phyloP scores from a whole-genome alignment of 1,139 yeast species.

The Zygosaccharomyces pseudobailii region DNA sequence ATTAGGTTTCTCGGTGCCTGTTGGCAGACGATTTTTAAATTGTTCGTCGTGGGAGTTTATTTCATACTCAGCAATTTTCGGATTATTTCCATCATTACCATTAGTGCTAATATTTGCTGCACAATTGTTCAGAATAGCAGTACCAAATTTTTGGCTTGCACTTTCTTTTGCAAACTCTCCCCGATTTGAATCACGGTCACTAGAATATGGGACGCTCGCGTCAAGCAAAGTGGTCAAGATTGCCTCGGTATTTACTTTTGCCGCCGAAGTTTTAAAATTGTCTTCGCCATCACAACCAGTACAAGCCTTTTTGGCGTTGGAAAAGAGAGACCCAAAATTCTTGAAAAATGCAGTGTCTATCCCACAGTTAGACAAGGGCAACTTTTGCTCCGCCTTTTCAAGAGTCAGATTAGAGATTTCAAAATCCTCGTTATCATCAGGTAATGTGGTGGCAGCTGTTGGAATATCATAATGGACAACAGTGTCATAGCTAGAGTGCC shows the following conservation, averaged over 20 bases:
- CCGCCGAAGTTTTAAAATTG: no score
- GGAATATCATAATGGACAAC: neutral
- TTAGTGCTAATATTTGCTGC: neutral
- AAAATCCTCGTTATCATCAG: neutral
- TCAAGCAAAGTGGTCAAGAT: neutral
- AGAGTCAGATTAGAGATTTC: neutral
- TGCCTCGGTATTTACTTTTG: neutral
- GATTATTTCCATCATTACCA: neutral
- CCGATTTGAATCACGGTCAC: no score
- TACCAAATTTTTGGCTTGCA: no score
- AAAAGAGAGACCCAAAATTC: conserved; percentile 1
- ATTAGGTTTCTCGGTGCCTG: no score
- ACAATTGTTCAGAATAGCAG: neutral
- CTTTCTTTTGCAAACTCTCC: no score
- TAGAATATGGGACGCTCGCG: no score
- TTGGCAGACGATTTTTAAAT: no score
- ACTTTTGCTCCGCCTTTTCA: neutral
- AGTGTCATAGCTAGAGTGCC: neutral
- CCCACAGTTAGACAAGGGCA: neutral
- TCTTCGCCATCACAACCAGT: neutral
- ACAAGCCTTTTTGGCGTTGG: neutral
- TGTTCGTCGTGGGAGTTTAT: no score
- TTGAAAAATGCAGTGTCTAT: neutral
- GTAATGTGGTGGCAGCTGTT: neutral
- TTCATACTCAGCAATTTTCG: no score